A percentile compares a stretch with the other conserved stretches of the same genome.
Conservation (phyloP, 345 rosid species). For the Pugionium dolabratum region DNA sequence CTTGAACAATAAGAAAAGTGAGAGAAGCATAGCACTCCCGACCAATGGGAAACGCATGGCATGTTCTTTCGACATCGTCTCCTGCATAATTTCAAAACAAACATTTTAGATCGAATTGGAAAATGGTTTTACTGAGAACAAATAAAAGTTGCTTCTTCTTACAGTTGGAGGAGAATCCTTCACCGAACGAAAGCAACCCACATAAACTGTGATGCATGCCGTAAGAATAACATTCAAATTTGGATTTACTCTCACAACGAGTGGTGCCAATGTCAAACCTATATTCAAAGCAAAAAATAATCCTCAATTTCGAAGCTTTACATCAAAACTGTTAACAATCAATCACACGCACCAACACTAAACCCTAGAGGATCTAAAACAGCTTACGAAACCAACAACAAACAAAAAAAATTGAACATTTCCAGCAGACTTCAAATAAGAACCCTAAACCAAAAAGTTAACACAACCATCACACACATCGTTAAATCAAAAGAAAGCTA, state of each 20-base stretch:
- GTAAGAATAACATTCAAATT: slow-evolving; percentile 88
- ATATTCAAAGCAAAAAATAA: slow-evolving; percentile 33
- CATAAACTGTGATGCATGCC: slow-evolving; percentile 89
- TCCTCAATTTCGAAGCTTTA: slow-evolving; percentile 18
- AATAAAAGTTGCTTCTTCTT: slow-evolving; percentile 30
- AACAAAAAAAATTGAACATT: slow-evolving; percentile 1
- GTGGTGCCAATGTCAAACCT: slow-evolving; percentile 95
- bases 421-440: too few species aligned
- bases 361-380: slow-evolving; percentile 30
- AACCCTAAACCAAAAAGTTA: slow-evolving; percentile 13
- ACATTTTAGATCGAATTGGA: background rate
- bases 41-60: slow-evolving; percentile 99
- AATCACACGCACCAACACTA: slow-evolving; percentile 24
- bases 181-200: slow-evolving; percentile 97
- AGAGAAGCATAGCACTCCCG: slow-evolving; percentile 96
- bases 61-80: slow-evolving; percentile 95
- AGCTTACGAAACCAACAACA: background rate
- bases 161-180: slow-evolving; percentile 92
- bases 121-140: background rate
- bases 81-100: slow-evolving; percentile 50
- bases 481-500: slow-evolving; percentile 14
- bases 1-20: slow-evolving; percentile 93
- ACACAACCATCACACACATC: background rate
- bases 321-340: background rate
- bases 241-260: slow-evolving; percentile 80